Percentiles rank a stretch among this genome's conserved stretches.
Conservation (phyloP, 495 filamentous ascomycete genomes). For the Penicillium silybi region DNA sequence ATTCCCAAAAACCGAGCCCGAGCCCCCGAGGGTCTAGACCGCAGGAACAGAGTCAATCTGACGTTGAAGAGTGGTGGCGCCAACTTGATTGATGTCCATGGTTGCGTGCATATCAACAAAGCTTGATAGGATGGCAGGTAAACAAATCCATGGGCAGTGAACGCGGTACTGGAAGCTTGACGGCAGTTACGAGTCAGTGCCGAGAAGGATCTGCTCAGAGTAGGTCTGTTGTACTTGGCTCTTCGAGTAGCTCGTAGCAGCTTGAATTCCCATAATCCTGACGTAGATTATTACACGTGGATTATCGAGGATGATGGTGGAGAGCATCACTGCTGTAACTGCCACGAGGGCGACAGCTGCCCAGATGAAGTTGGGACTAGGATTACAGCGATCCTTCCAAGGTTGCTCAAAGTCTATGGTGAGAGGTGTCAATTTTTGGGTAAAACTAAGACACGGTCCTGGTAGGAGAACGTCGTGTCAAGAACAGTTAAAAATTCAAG, state of each 20-base stretch:
- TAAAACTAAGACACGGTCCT: constrained; percentile 10
- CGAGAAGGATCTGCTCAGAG: not conserved
- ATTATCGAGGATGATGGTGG: constrained; percentile 22
- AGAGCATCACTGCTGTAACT: constrained; percentile 2
- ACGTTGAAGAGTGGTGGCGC: constrained; percentile 23
- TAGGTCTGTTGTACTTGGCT: not conserved
- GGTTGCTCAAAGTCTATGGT: not conserved
- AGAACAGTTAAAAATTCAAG: constrained; percentile 15
- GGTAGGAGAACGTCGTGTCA: constrained; percentile 1
- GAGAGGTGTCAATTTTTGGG: constrained; percentile 18
- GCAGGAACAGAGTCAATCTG: constrained; percentile 20
- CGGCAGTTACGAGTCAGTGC: constrained; percentile 3
- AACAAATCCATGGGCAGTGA: constrained; percentile 10
- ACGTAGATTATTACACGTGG: constrained; percentile 23
- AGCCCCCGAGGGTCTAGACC: constrained; percentile 16
- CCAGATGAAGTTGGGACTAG: not conserved
- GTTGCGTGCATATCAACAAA: constrained; percentile 1
- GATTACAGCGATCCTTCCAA: not conserved
- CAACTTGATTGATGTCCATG: constrained; percentile 11
- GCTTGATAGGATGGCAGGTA: constrained; percentile 3
- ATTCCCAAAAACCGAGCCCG: not conserved
- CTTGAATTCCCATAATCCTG: constrained; percentile 15
- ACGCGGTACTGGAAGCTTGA: constrained; percentile 20
- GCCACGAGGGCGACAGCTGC: not conserved
- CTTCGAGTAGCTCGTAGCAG: not conserved